Evolutionary conservation across 2,329 filamentous ascomycete genomes (phyloP).

Genomic region (Diplodia mutila): DNA sequence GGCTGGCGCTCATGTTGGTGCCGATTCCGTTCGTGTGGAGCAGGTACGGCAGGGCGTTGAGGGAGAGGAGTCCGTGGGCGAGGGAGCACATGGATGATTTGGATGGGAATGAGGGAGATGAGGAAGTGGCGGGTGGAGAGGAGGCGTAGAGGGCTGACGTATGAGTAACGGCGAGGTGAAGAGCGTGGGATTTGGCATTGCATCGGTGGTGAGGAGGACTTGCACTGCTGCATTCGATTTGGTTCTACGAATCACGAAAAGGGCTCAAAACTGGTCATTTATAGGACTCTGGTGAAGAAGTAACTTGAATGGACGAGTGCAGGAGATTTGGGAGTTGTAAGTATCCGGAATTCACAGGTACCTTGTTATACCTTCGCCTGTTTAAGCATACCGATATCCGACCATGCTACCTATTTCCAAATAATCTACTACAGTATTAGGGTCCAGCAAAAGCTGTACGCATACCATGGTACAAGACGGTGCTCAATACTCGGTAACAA

Average conservation of each 20-base stretch:
- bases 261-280: background rate
- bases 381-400: background rate
- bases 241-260: background rate
- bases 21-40: conserved; percentile 42
- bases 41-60: conserved; percentile 39
- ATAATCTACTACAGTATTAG: background rate
- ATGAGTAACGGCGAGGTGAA: background rate
- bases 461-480: background rate
- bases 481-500: background rate
- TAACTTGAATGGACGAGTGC: background rate
- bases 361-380: no score
- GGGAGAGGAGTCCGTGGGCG: conserved; percentile 46
- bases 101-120: background rate
- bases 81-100: conserved; percentile 40
- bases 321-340: background rate
- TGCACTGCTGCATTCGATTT: background rate
- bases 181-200: background rate
- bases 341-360: no score
- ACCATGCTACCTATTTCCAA: background rate
- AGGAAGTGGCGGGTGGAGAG: background rate
- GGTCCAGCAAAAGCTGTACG: no score
- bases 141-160: background rate
- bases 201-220: no score
- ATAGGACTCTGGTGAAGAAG: background rate
- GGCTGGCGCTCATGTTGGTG: conserved; percentile 35